Evolutionary conservation across 2,329 filamentous ascomycete species (phyloP).

Genomic region (Aspergillus uvarum): DNA sequence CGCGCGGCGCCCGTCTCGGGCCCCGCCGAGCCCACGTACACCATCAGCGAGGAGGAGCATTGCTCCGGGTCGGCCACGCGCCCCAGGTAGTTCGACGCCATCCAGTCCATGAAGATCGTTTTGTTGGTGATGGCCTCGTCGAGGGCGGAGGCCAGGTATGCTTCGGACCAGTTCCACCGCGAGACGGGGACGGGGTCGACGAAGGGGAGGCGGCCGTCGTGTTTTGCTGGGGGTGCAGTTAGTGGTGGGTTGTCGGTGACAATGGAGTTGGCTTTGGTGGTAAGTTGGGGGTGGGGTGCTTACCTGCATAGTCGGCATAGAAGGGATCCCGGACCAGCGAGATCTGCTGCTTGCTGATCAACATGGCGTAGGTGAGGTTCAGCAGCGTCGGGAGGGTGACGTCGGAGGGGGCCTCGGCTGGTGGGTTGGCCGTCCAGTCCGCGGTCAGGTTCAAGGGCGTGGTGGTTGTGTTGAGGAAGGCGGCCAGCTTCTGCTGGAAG

Average conservation of each 20-base stretch:
- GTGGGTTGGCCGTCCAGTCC: slow-evolving; percentile 23
- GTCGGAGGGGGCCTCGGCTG: slow-evolving; percentile 29
- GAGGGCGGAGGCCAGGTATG: slow-evolving; percentile 38
- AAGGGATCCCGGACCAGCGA: slow-evolving; percentile 50
- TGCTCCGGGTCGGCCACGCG: slow-evolving; percentile 1
- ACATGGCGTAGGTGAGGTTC: slow-evolving; percentile 24
- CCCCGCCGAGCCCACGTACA: slow-evolving; percentile 49
- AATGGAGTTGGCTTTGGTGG: neutral
- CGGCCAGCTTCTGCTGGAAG: slow-evolving; percentile 46
- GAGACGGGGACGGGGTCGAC: slow-evolving; percentile 51
- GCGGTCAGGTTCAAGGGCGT: slow-evolving; percentile 15
- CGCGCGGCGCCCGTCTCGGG: slow-evolving; percentile 40
- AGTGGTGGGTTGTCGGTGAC: neutral
- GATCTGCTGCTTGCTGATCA: slow-evolving; percentile 43
- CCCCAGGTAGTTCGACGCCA: slow-evolving; percentile 23
- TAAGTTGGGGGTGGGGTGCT: neutral
- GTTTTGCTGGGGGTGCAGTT: slow-evolving; percentile 19
- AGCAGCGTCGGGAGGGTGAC: slow-evolving; percentile 31
- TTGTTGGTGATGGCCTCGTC: slow-evolving; percentile 52
- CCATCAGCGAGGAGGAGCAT: slow-evolving; percentile 34
- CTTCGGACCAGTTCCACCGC: slow-evolving; percentile 51
- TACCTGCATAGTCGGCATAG: slow-evolving; percentile 49
- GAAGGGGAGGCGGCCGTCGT: slow-evolving; percentile 50
- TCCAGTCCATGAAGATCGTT: slow-evolving; percentile 49
- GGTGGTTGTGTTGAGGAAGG: slow-evolving; percentile 36